Base-by-base conservation (phyloP, 768 basidiomycete genomes). In the Leccinum barrowsii region DNA sequence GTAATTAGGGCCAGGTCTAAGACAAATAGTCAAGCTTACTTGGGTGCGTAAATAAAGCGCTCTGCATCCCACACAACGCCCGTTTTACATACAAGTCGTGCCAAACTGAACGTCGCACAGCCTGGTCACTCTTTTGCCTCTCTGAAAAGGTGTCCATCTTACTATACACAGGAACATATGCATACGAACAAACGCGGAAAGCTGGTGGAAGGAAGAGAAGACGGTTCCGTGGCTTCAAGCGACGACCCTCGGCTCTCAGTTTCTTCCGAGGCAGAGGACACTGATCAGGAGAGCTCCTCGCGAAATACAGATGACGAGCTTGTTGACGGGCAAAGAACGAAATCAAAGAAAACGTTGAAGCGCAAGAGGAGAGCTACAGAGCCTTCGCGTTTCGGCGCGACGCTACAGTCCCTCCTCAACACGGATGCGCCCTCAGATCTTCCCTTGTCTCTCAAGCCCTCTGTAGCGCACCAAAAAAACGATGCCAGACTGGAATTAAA, bases 341-440 rank as follows among this genome's bases (percentile, higher is more conserved):
- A 92, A 71, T 92, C 91, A 15, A 85, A 81, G 57, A 87, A 91
- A 71, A 94, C 91, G 0, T 74, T 82, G 54, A 94, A 94, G 72
- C 82, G 92, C 65, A 94, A 92, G 79, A 81, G 88, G 32, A 79
- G 92, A 57, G 92, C 92, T 22, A 90, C 90, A 6, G 84, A 82
- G 57, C 79, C 87, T 17, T 81, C 84, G 30, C 82, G 82, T 55
- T 94, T 94, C 66, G 92, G 90, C 59, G 78, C 81, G 49, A 85
- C 89, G 8, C 78, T 94, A 26, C 85, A 89, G 67, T 82, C 83
- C 21, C 76, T 94, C 55, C 78, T 94, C 54, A 78, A 78, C 59
- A 93, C 92, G 26, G 78, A 87, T 64, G 78, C 85, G 22, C 88
- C 90, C 15, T 87, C 89, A 8, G 70, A 80, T 8, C 72, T 85